Evolutionary conservation across 768 basidiomycete species (phyloP).

Genomic region (Mycena indigotica): DNA sequence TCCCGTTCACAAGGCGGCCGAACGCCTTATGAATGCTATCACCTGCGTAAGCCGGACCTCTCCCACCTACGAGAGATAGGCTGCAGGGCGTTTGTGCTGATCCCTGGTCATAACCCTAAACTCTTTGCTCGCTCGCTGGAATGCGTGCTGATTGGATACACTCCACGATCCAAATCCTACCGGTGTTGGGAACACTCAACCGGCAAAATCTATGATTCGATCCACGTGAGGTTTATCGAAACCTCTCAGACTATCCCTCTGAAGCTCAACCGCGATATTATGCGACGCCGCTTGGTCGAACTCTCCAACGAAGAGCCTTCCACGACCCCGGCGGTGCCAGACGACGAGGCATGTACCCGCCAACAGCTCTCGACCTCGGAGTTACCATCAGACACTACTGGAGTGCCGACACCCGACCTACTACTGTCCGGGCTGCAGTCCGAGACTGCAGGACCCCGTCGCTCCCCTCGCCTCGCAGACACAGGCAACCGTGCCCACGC

Average conservation of each 20-base stretch:
- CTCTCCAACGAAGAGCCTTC: not conserved
- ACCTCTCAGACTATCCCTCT: not conserved
- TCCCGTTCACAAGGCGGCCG: constrained; percentile 1
- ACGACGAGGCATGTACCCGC: not conserved
- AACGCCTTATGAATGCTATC: constrained; percentile 23
- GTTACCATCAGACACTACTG: not conserved
- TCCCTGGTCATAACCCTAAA: constrained; percentile 25
- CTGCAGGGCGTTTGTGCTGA: constrained; percentile 24
- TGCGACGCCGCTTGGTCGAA: not conserved
- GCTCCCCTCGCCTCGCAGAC: not conserved
- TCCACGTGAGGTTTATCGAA: not conserved
- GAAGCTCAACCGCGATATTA: not conserved
- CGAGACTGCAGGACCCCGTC: not conserved
- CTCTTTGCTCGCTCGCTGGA: constrained; percentile 19
- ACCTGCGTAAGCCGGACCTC: constrained; percentile 19
- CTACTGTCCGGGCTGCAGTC: not conserved
- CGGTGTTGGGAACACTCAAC: constrained; percentile 23
- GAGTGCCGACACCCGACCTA: not conserved
- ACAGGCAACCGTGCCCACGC: not conserved
- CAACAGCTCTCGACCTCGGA: not conserved
- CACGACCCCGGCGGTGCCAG: not conserved
- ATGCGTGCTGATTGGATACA: constrained; percentile 29
- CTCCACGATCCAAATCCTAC: constrained; percentile 26
- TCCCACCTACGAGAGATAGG: constrained; percentile 30
- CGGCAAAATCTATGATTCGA: constrained; percentile 1